Conservation (phyloP, 805 yeast genomes). For the Ogataea haglerorum region DNA sequence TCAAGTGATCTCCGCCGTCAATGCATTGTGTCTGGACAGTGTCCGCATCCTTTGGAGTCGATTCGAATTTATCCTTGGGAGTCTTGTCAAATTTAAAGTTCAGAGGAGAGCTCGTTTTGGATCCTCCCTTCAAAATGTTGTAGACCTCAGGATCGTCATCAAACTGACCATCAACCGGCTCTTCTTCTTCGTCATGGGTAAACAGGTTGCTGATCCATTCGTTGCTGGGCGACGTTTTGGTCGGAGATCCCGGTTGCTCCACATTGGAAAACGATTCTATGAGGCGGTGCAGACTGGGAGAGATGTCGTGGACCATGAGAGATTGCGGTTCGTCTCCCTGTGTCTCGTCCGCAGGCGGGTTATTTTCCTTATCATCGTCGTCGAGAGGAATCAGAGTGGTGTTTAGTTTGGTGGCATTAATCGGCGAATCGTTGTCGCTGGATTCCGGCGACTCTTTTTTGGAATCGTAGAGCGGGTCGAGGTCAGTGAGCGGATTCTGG, state of each 20-base stretch:
- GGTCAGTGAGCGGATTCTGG: slow-evolving; percentile 25
- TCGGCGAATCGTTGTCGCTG: slow-evolving; percentile 32
- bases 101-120: slow-evolving; percentile 16
- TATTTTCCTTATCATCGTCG: slow-evolving; percentile 37
- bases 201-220: slow-evolving; percentile 33
- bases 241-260: slow-evolving; percentile 29
- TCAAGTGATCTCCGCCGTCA: slow-evolving; percentile 14
- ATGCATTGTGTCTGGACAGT: slow-evolving; percentile 27
- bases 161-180: slow-evolving; percentile 18
- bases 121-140: slow-evolving; percentile 18
- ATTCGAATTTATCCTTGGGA: slow-evolving; percentile 26
- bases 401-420: slow-evolving; percentile 49
- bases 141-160: slow-evolving; percentile 27
- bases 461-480: slow-evolving; percentile 25
- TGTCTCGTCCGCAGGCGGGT: slow-evolving; percentile 11
- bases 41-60: slow-evolving; percentile 27
- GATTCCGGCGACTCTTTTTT: slow-evolving; percentile 7
- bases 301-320: slow-evolving; percentile 28
- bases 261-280: slow-evolving; percentile 31
- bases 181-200: slow-evolving; percentile 26
- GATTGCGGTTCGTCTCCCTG: slow-evolving; percentile 12
- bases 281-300: slow-evolving; percentile 33
- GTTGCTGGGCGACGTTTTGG: slow-evolving; percentile 21
- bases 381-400: slow-evolving; percentile 53
- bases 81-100: slow-evolving; percentile 28